phyloP scores from a whole-genome alignment of 2,329 filamentous ascomycete genomes.

The Orbilia brochopaga region DNA sequence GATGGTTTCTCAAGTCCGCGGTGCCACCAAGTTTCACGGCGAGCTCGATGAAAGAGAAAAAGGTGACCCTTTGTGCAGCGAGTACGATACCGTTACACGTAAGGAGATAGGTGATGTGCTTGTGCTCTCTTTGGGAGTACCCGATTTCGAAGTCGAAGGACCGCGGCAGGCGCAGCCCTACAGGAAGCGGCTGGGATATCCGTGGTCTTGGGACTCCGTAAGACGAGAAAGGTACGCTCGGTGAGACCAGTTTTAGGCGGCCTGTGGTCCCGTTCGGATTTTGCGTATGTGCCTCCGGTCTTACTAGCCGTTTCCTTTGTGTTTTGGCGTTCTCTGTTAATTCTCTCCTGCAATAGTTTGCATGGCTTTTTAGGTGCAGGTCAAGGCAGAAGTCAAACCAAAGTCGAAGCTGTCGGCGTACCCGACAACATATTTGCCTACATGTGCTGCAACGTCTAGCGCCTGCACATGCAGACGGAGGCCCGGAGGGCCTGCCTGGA shows the following conservation, averaged over 20 bases:
- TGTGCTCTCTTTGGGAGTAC: too few species aligned
- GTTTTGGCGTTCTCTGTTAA: too few species aligned
- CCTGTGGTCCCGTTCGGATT: too few species aligned
- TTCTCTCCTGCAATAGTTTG: slow-evolving; percentile 10
- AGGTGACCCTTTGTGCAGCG: too few species aligned
- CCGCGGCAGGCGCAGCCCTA: slow-evolving; percentile 25
- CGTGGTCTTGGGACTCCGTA: slow-evolving; percentile 44
- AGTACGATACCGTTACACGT: not conserved
- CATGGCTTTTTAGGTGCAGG: slow-evolving; percentile 6
- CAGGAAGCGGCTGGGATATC: slow-evolving; percentile 32
- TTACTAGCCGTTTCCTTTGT: too few species aligned
- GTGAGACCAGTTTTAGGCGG: slow-evolving; percentile 13
- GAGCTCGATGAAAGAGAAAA: too few species aligned
- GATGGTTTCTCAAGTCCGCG: too few species aligned
- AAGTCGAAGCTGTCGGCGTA: slow-evolving; percentile 28
- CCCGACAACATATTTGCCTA: slow-evolving; percentile 17
- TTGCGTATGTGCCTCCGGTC: too few species aligned
- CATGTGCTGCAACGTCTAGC: not conserved
- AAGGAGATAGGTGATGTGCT: not conserved
- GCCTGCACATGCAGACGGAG: slow-evolving; percentile 15
- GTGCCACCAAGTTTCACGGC: too few species aligned
- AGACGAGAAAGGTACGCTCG: slow-evolving; percentile 9
- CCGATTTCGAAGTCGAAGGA: too few species aligned
- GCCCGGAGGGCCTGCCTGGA: slow-evolving; percentile 9
- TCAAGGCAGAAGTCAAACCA: slow-evolving; percentile 37